These are phyloP conservation scores for Lipomyces japonicus DNA, from an alignment of 805 yeast species.

Conservation along the genomic window DNA sequence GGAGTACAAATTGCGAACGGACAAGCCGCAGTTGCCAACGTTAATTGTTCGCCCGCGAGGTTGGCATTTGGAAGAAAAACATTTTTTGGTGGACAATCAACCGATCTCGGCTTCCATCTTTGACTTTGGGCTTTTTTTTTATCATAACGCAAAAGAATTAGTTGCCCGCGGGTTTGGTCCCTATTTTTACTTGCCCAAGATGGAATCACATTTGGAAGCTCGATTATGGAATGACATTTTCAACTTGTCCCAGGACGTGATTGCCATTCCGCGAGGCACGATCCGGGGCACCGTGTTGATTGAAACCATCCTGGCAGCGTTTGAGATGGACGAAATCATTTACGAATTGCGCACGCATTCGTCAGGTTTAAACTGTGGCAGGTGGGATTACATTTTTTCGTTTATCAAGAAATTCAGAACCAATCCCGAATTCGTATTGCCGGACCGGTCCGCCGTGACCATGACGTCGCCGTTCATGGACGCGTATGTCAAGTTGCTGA, in stretches of 20 bases:
- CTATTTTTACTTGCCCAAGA: constrained; percentile 68
- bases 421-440: constrained; percentile 59
- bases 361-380: constrained; percentile 70
- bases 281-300: constrained; percentile 68
- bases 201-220: constrained; percentile 75
- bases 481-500: constrained; percentile 59
- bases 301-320: constrained; percentile 69
- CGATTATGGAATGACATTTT: constrained; percentile 72
- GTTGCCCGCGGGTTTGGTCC: constrained; percentile 61
- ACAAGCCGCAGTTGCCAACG: constrained; percentile 53
- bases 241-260: constrained; percentile 60
- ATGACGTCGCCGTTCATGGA: constrained; percentile 61
- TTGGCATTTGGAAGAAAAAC: constrained; percentile 69
- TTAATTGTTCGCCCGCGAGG: constrained; percentile 58
- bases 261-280: constrained; percentile 62
- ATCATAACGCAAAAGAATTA: constrained; percentile 61
- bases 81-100: constrained; percentile 62
- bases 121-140: constrained; percentile 68
- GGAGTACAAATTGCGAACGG: constrained; percentile 52
- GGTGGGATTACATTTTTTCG: constrained; percentile 75
- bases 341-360: constrained; percentile 69
- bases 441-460: constrained; percentile 63
- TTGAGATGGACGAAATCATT: constrained; percentile 75
- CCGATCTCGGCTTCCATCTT: constrained; percentile 63
- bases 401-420: constrained; percentile 62